Base-by-base conservation (phyloP, 2,329 filamentous ascomycete species). In the Xylaria sp. region DNA sequence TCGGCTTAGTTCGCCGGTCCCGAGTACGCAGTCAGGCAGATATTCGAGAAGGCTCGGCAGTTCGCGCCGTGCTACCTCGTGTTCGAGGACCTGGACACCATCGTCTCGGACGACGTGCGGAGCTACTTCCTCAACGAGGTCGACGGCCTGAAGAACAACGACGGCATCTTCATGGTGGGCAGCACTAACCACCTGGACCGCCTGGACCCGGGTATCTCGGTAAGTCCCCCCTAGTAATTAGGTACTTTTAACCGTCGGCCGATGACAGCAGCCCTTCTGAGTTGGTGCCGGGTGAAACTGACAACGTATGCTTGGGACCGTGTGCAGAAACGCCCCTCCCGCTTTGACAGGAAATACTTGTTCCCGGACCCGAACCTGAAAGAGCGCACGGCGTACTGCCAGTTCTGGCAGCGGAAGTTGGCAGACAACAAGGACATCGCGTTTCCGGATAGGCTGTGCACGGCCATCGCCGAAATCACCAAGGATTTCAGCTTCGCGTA, bases 111-210 rank as follows among this genome's bases (percentile, higher is more conserved):
- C 49, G 59, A 66, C 1, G 82, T 87, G 13, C 77, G 87, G 22
- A 84, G 80, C 48, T 90, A 88, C 73, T 90, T 90, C 71, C 76
- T 90, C 44, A 90, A 90, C 66, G 86, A 90, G 69, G 82, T 90
- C 2, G 87, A 90, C 57, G 87, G 87, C 0, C 79, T 90, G 9
- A 82, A 83, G 62, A 80, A 77, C 58, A 90, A 90, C 59, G 84
- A 90, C 59, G 87, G 87, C 9, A 88, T 90, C 48, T 80, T 89
- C 62, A 87, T 90, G 73, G 77, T 88, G 22, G 85, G 82, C 24
- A 84, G 80, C 48, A 88, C 86, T 0, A 88, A 88, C 63, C 79
- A 85, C 60, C 76, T 90, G 4, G 86, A 90, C 34, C 77, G 79
- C 1, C 72, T 90, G 4, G 87, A 90, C 59, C 86, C 86, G 0